Evolutionary conservation across 306 rosid species (phyloP), one percentile per base, ranked within the genome.

Genomic region (Sicyos edulis): DNA sequence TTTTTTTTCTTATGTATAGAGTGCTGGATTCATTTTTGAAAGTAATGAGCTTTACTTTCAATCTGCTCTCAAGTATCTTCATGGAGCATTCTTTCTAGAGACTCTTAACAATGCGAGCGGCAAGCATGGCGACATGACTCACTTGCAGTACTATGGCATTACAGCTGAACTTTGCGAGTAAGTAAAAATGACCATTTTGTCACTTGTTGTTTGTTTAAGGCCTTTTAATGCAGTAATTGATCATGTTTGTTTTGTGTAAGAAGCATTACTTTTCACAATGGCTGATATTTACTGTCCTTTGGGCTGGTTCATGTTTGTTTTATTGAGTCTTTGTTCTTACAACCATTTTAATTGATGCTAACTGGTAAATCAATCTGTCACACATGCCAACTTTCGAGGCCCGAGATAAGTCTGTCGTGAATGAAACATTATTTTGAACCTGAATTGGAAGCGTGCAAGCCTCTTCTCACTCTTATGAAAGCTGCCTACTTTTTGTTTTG

Each of bases 31-130:
- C 83, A 79, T 60, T 59, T 86, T 85, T n/a, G 95, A 89, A 83
- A 89, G 97, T 77, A 83, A 79, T 12, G 96, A 82, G 84, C 88
- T 90, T 72, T 92, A 85, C 82, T 88, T 89, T 76, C 83, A 92
- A 77, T 90, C 97, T 80, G 96, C 92, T 83, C 81, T 89, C 76
- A 86, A 88, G 85, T 92, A 85, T 92, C 87, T 92, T 78, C 95
- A 81, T 56, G 96, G 89, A 75, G 92, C 95, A 40, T 80, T 73
- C 19, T 85, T 85, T 76, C 78, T 86, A 56, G 96, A 92, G 79
- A 75, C 74, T 74, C 76, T 76, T 75, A 70, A 80, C 62, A 78
- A 58, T 76, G 91, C 83, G 75, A 79, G 71, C 84, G 83, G 80
- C 79, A 88, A 80, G 82, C 79, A 79, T 52, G 86, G 80, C 75